A percentile compares a stretch with the other conserved stretches of the same genome.
phyloP scores from a whole-genome alignment of 192 early-diverging fungal species.

The Backusella mclennaniae region DNA sequence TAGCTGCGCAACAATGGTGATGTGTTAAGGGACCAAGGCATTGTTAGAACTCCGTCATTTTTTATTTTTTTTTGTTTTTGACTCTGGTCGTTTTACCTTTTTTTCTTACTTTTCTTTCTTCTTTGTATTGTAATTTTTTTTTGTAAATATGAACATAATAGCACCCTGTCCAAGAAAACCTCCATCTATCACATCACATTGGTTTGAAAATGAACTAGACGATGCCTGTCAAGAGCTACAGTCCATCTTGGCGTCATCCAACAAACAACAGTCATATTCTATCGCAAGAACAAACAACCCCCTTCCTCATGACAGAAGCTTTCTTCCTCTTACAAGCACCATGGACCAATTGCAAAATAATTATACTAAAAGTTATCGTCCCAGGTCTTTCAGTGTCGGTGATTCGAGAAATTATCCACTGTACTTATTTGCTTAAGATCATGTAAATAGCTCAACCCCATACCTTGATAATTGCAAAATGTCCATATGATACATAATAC shows the following conservation, averaged over 20 bases:
- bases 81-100: too few relatives aligned
- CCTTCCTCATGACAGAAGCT: constrained; percentile 19
- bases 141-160: constrained; percentile 17
- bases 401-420: constrained; percentile 10
- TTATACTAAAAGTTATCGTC: not conserved
- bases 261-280: not conserved
- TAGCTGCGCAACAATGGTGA: too few relatives aligned
- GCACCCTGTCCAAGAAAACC: constrained; percentile 21
- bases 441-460: not conserved
- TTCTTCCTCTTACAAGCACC: constrained; percentile 9
- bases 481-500: constrained; percentile 4
- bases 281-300: constrained; percentile 18
- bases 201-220: not conserved
- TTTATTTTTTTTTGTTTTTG: too few relatives aligned
- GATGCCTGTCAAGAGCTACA: constrained; percentile 19
- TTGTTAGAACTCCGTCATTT: too few relatives aligned
- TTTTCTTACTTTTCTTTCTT: too few relatives aligned
- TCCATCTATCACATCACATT: not conserved
- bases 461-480: not conserved
- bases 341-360: constrained; percentile 1
- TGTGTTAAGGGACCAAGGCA: too few relatives aligned
- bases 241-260: constrained; percentile 2
- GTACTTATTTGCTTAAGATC: not conserved
- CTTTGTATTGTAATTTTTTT: not conserved
- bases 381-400: constrained; percentile 23